Evolutionary conservation across 768 basidiomycete species (phyloP).

Genomic region (Russula griseocarnosa): DNA sequence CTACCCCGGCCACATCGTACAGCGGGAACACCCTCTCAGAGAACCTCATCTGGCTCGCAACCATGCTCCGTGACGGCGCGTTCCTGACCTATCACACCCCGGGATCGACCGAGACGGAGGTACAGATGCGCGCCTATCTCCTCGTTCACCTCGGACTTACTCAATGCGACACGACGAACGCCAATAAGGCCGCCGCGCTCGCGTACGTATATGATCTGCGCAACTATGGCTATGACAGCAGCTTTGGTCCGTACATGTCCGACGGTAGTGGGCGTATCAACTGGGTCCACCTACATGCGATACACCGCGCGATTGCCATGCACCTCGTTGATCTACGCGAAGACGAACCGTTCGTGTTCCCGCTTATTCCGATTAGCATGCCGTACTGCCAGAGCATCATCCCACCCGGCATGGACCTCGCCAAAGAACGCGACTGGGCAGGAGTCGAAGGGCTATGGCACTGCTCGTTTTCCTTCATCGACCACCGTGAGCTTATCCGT

Average conservation of each 20-base stretch:
- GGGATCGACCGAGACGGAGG: constrained; percentile 37
- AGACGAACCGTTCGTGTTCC: constrained; percentile 31
- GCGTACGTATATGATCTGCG: constrained; percentile 60
- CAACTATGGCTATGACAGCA: constrained; percentile 48
- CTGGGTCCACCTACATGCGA: constrained; percentile 55
- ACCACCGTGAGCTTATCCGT: constrained; percentile 65
- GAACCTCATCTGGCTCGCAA: constrained; percentile 52
- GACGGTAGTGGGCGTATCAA: constrained; percentile 47
- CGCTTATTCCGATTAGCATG: constrained; percentile 48
- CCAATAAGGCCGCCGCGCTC: constrained; percentile 41
- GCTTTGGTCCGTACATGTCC: constrained; percentile 54
- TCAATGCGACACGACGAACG: constrained; percentile 37
- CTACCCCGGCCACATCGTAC: constrained; percentile 38
- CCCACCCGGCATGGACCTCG: constrained; percentile 38
- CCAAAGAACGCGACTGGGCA: constrained; percentile 50
- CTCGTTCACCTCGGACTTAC: constrained; percentile 59
- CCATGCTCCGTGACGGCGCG: constrained; percentile 40
- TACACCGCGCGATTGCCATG: constrained; percentile 56
- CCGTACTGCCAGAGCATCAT: constrained; percentile 52
- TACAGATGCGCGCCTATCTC: constrained; percentile 47
- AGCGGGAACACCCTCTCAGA: constrained; percentile 38
- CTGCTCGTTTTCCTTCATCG: constrained; percentile 63
- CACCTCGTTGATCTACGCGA: constrained; percentile 44
- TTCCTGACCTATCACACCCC: constrained; percentile 40
- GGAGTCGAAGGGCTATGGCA: constrained; percentile 58